phyloP scores from a whole-genome alignment of 495 filamentous ascomycete genomes.

The Parathielavia appendiculata region DNA sequence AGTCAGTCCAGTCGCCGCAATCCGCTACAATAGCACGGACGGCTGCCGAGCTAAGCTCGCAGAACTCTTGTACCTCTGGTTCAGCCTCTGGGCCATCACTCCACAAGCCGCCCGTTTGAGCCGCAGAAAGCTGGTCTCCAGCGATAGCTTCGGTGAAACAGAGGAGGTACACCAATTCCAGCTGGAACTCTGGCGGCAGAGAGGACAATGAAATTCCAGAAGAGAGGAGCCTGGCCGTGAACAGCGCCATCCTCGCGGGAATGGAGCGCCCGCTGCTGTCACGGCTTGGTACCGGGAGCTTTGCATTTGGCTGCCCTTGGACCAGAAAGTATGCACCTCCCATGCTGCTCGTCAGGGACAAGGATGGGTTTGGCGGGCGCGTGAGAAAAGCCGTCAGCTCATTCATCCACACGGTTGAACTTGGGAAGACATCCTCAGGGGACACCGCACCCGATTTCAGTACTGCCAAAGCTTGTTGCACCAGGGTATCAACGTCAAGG shows the following conservation, averaged over 20 bases:
- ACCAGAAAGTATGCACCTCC: conserved; percentile 66
- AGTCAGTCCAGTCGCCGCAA: conserved; percentile 31
- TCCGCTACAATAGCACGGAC: conserved; percentile 45
- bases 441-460: conserved; percentile 19
- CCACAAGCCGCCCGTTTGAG: conserved; percentile 36
- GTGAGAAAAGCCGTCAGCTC: conserved; percentile 56
- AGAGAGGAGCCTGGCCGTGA: conserved; percentile 53
- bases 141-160: conserved; percentile 39
- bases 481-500: conserved; percentile 43
- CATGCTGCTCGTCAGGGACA: conserved; percentile 67
- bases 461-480: conserved; percentile 36
- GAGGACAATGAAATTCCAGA: conserved; percentile 27
- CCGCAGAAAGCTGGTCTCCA: conserved; percentile 41
- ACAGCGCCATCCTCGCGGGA: conserved; percentile 68
- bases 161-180: conserved; percentile 40
- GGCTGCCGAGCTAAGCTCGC: conserved; percentile 52
- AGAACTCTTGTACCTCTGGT: conserved; percentile 56
- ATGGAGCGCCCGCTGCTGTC: conserved; percentile 66
- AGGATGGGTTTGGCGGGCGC: conserved; percentile 51
- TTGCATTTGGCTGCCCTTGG: conserved; percentile 27
- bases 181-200: conserved; percentile 29
- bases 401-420: conserved; percentile 37
- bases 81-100: conserved; percentile 42
- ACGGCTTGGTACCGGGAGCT: conserved; percentile 31
- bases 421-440: conserved; percentile 41